Evolutionary conservation across 768 basidiomycete genomes (phyloP), one percentile per base, ranked within the genome.

Genomic region (Lactifluus piperatus): DNA sequence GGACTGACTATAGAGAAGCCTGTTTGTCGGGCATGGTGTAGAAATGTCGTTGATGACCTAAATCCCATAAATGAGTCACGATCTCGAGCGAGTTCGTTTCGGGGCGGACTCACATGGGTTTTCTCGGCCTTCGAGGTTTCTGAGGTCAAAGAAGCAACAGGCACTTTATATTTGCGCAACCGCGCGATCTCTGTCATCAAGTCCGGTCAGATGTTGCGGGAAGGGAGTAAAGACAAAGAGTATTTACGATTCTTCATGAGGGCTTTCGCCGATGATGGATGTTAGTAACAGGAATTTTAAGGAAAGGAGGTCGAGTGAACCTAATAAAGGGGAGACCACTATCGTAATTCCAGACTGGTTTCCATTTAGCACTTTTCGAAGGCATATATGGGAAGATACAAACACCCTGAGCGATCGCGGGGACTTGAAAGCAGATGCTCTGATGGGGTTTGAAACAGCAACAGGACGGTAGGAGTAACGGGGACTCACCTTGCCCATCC

Each of bases 401-500:
- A 43, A 86, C 87, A 57, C 80, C 74, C 41, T 78, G 80, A 9
- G 83, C 82, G 34, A 86, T 72, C 0, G 91, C 90, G 45, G 91
- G 91, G 29, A 91, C 73, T 72, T 92, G 91, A 67, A 92, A 93
- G 70, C 91, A 93, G 4, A 93, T 66, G 65, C 88, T 91, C 88
- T 91, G 51, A 3, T 8, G 2, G 14, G 26, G n/a, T 36, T 14
- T 34, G 16, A n/a, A 24, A 37, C 26, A 10, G 43, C 18, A 26
- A 24, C 6, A 26, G 26, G 32, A 47, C 4, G 22, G 1, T 37
- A 26, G 8, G 8, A 5, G 44, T 14, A 9, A 16, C 24, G 2
- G 5, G 46, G 5, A 68, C 66, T 39, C 30, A 85, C 90, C 79
- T 93, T 93, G 34, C 91, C 91, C 86, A 92, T 89, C 4, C 91